Conservation (phyloP, 2,329 filamentous ascomycete species). For the Aspergillus sp. region DNA sequence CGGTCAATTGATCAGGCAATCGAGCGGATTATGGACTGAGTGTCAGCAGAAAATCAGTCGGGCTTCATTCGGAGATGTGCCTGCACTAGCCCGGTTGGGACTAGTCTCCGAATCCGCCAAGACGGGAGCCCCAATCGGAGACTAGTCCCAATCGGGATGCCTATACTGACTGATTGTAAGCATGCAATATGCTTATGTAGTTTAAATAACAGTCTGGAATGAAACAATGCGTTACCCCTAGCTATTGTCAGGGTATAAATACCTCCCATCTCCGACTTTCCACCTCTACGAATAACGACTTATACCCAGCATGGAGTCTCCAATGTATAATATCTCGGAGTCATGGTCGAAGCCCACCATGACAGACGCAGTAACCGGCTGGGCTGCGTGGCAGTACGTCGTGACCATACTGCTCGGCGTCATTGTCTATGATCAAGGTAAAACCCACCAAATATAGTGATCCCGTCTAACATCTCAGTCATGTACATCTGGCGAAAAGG, state of each 20-base stretch:
- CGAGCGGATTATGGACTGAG: too few species aligned
- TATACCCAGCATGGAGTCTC: too few species aligned
- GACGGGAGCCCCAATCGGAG: neutral
- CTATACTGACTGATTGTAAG: neutral
- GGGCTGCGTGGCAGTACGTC: conserved; percentile 38
- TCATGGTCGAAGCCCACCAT: neutral
- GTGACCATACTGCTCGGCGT: conserved; percentile 62
- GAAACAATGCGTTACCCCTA: too few species aligned
- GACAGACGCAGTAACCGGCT: conserved; percentile 27
- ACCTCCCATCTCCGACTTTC: too few species aligned
- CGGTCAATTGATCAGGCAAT: too few species aligned
- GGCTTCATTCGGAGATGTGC: too few species aligned
- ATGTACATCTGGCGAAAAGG: conserved; percentile 70
- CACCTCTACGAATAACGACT: too few species aligned
- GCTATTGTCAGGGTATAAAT: neutral
- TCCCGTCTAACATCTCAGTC: conserved; percentile 47
- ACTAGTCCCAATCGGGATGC: neutral
- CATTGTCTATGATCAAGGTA: conserved; percentile 81
- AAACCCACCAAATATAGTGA: neutral
- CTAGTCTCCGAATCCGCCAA: neutral
- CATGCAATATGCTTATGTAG: too few species aligned
- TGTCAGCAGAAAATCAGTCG: too few species aligned
- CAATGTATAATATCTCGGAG: too few species aligned
- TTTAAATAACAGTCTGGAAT: too few species aligned
- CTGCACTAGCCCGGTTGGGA: neutral